Evolutionary conservation across 2,329 filamentous ascomycete species (phyloP), one percentile per base, ranked within the genome.

Genomic region (Beauveria medogensis): DNA sequence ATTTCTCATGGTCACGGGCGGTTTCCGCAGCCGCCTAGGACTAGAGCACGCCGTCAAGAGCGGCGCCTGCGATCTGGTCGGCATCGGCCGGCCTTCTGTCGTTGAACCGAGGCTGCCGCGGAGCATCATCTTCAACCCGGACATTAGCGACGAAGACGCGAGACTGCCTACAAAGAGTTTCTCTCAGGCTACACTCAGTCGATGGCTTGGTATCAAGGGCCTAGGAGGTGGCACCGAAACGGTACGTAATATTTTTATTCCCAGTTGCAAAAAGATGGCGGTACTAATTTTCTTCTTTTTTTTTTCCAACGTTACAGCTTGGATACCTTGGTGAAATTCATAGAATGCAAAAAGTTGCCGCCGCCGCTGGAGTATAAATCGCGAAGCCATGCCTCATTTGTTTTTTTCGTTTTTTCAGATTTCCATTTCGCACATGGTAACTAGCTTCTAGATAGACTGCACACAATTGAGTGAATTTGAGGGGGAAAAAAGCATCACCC

Each of bases 1-100:
- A 0, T 71, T 78, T 0, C 69, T 85, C 37, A 80, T 84, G 74
- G 77, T 89, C 3, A 88, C 84, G 0, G 86, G 86, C 3, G 86
- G 86, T 0, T 87, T 89, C 69, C 78, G 84, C 1, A 81, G 78
- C 0, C 66, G 77, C 0, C 59, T 61, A 1, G 76, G 76, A 2
- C 77, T 79, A 72, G 75, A 78, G 54, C 68, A 65, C 0, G 77
- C 77, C 0, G 60, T 79, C 5, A 65, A 63, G 0, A 68, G 70
- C 22, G 74, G 70, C 0, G 74, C 67, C 5, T 79, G 77, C 51
- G 77, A 79, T 34, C 59, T 78, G 2, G 67, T 78, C 18, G 77
- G 77, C 2, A 58, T 79, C 1, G 77, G 66, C 0, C 64, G 77
- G 3, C 77, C 77, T 12, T 67, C 77, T 0, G 68, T 73, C 0